Conservation (phyloP, 192 early-diverging fungal genomes). For the Coemansia sp. region DNA sequence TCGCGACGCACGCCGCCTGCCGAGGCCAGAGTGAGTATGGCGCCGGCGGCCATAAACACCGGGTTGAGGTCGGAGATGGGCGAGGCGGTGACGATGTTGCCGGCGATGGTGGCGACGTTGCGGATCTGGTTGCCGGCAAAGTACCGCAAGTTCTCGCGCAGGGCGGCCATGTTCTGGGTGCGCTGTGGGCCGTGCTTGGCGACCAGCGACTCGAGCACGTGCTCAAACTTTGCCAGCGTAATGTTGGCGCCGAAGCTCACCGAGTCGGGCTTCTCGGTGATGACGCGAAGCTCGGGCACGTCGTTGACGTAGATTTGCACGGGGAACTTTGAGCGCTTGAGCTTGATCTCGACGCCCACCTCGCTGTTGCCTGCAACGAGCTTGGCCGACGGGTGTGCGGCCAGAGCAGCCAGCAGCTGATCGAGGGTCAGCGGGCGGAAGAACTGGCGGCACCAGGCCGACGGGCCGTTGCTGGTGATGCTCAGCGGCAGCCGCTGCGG, state of each 20-base stretch:
- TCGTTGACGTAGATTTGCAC: conserved; percentile 65
- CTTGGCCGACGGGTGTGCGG: conserved; percentile 62
- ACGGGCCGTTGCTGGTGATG: conserved; percentile 8
- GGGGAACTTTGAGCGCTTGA: conserved; percentile 66
- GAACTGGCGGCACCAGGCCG: conserved; percentile 30
- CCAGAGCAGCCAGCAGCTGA: conserved; percentile 53
- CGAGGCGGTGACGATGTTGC: conserved; percentile 84
- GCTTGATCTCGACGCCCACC: conserved; percentile 73
- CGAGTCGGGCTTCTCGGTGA: conserved; percentile 28
- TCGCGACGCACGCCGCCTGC: conserved; percentile 36
- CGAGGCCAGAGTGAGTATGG: conserved; percentile 38
- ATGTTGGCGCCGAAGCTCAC: conserved; percentile 65
- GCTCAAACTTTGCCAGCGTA: conserved; percentile 57
- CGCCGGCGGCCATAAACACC: conserved; percentile 67
- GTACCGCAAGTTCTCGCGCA: conserved; percentile 70
- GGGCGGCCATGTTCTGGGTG: conserved; percentile 60
- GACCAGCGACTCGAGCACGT: conserved; percentile 11
- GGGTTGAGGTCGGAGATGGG: conserved; percentile 89
- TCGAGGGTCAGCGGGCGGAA: conserved; percentile 55
- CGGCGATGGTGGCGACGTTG: conserved; percentile 80
- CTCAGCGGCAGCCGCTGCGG: conserved; percentile 16
- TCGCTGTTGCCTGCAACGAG: conserved; percentile 81
- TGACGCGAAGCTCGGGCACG: conserved; percentile 60
- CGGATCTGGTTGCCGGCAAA: conserved; percentile 85
- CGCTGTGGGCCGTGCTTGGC: conserved; percentile 20